These are phyloP conservation scores for Chytriomyces sp. DNA, from an alignment of 192 early-diverging fungal species.

Conservation along the genomic window DNA sequence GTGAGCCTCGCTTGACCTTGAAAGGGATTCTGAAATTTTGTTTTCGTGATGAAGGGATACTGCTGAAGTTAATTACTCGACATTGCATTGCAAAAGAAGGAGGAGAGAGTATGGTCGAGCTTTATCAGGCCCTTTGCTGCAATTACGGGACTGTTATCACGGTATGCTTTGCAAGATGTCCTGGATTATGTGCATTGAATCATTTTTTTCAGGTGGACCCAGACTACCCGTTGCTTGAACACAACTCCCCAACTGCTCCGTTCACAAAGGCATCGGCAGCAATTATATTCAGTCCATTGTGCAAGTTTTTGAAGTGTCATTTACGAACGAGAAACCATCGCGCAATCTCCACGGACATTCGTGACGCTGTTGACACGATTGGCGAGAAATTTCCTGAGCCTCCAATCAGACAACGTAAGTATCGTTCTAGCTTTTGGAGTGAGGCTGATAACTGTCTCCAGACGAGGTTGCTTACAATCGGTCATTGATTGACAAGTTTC, in stretches of 20 bases:
- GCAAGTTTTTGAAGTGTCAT: constrained; percentile 1
- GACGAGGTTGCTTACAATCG: constrained; percentile 16
- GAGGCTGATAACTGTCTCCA: neutral
- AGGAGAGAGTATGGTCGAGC: constrained; percentile 10
- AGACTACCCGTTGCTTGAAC: constrained; percentile 9
- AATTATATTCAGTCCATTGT: constrained; percentile 4
- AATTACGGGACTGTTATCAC: constrained; percentile 15
- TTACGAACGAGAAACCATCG: neutral
- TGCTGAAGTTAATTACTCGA: constrained; percentile 13
- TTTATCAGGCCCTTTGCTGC: constrained; percentile 30
- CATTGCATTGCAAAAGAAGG: neutral
- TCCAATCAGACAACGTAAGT: constrained; percentile 12
- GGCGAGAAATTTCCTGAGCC: constrained; percentile 21
- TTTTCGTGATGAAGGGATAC: neutral
- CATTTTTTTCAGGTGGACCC: constrained; percentile 2
- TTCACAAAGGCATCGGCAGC: constrained; percentile 15
- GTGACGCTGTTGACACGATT: constrained; percentile 21
- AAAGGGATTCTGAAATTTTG: neutral
- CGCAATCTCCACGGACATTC: constrained; percentile 12
- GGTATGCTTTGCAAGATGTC: constrained; percentile 2
- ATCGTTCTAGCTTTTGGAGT: constrained; percentile 4
- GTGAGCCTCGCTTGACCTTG: neutral
- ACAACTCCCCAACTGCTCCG: neutral
- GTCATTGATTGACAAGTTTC: neutral
- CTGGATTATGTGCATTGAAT: neutral